Evolutionary conservation across 139 green algal species (phyloP).

Genomic region (Tetradesmus lagerheimii): DNA sequence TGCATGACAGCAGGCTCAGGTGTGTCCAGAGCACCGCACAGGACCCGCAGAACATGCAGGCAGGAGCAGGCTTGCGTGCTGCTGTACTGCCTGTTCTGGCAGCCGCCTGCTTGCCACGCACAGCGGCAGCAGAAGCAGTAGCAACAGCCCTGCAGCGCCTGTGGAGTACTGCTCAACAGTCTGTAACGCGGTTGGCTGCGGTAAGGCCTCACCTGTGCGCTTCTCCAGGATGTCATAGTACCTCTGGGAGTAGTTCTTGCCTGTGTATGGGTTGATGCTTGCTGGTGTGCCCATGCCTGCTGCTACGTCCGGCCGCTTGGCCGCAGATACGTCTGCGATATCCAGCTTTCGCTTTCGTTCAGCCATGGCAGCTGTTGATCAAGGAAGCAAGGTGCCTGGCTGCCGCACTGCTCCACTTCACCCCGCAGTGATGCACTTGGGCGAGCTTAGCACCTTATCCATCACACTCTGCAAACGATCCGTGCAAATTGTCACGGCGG

Average conservation of each 20-base stretch:
- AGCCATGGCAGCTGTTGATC: neutral
- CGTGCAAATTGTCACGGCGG: neutral
- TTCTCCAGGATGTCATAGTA: slow-evolving; percentile 97
- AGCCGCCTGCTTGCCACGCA: neutral
- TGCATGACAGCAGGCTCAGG: slow-evolving; percentile 36
- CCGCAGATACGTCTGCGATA: slow-evolving; percentile 50
- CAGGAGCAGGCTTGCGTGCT: neutral
- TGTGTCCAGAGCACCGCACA: neutral
- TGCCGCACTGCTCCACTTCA: neutral
- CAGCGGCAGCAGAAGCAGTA: neutral
- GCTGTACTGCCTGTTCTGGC: neutral
- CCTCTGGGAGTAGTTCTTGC: slow-evolving; percentile 79
- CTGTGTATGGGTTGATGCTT: slow-evolving; percentile 86
- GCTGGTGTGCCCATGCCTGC: neutral
- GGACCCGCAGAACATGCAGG: neutral
- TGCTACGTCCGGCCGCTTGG: slow-evolving; percentile 14
- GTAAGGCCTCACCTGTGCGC: slow-evolving; percentile 67
- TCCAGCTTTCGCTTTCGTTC: slow-evolving; percentile 87
- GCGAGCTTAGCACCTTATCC: neutral
- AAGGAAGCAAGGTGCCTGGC: neutral
- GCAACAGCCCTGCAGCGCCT: neutral
- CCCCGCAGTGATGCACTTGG: neutral
- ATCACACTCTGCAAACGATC: neutral
- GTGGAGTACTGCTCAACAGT: neutral
- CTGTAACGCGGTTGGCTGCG: too few species aligned